Evolutionary conservation across 768 basidiomycete species (phyloP).

Genomic region (Lactarius deliciosus): DNA sequence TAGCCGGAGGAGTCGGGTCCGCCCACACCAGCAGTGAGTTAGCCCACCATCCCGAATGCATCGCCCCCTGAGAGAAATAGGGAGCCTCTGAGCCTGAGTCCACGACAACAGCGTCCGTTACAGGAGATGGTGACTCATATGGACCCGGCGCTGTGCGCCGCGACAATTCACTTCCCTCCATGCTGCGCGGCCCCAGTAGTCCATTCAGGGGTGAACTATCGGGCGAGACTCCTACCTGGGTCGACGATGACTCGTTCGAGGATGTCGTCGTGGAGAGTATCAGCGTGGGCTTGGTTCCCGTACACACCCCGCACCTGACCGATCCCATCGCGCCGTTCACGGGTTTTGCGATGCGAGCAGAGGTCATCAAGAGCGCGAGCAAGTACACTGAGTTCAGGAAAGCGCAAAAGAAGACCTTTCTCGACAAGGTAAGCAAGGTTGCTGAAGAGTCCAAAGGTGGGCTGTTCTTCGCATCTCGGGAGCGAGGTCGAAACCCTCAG

Average conservation of each 20-base stretch:
- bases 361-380: slow-evolving; percentile 22
- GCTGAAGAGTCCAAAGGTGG: slow-evolving; percentile 12
- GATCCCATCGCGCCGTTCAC: slow-evolving; percentile 27
- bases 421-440: slow-evolving; percentile 7
- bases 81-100: not conserved
- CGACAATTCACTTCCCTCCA: slow-evolving; percentile 6
- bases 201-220: slow-evolving; percentile 22
- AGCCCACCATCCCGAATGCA: not conserved
- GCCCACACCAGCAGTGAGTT: slow-evolving; percentile 8
- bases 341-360: slow-evolving; percentile 28
- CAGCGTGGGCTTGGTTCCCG: slow-evolving; percentile 20
- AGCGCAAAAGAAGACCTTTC: slow-evolving; percentile 9
- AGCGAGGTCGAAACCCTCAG: slow-evolving; percentile 5
- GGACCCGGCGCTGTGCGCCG: not conserved
- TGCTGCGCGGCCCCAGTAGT: not conserved
- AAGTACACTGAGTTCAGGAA: slow-evolving; percentile 18
- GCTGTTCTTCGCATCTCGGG: slow-evolving; percentile 26
- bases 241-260: slow-evolving; percentile 23
- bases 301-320: slow-evolving; percentile 22
- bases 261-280: slow-evolving; percentile 9
- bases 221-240: slow-evolving; percentile 13
- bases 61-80: slow-evolving; percentile 5
- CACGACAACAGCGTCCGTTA: not conserved
- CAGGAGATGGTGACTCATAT: not conserved
- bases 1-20: slow-evolving; percentile 2